Evolutionary conservation across 345 rosid genomes (phyloP), one percentile per base, ranked within the genome.

Genomic region (Eucalyptus leucophloia): DNA sequence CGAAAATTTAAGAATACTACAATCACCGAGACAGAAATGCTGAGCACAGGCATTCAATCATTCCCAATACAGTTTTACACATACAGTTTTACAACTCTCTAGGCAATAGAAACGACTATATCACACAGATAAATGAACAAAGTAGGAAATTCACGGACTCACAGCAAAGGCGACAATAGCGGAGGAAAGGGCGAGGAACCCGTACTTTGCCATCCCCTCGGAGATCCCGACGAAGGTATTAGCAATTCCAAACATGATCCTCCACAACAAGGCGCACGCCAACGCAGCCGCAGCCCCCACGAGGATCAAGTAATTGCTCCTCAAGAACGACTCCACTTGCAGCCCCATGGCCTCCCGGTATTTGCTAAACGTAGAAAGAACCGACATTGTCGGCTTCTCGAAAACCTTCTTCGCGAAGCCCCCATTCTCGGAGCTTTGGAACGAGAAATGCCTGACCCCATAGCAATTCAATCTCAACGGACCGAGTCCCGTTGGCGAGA

Each of bases 171-270:
- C 96, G 87, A 98, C 99, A 49, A 96, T 92, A 87, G 99, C 99
- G n/a, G 97, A 90, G 17, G 99, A 98, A 90, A 97, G 98, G 30
- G 99, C 99, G 87, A 98, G 97, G 90, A 97, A 96, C 24, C 97
- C 99, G 44, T 95, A 98, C 95, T 97, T 96, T 50, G 98, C 96
- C 97, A 98, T 93, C 89, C 99, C 98, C 89, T 97, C 99, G 26
- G 98, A 98, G 87, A 98, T 94, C 81, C 98, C 96, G 85, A 96
- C 95, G 88, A 95, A 95, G 60, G 98, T 93, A 90, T 89, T 97
- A 86, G 99, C 99, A 92, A 97, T 92, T 17, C 98, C 99, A 89
- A 94, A 97, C 98, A 96, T 96, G 88, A 96, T 89, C 95, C 97
- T 95, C 99, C 99, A 97, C 45, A 96, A 91, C 91, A 97, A 92